These are phyloP conservation scores for Hyphopichia buzzinii DNA, from an alignment of 1,139 yeast species.

Conservation along the genomic window DNA sequence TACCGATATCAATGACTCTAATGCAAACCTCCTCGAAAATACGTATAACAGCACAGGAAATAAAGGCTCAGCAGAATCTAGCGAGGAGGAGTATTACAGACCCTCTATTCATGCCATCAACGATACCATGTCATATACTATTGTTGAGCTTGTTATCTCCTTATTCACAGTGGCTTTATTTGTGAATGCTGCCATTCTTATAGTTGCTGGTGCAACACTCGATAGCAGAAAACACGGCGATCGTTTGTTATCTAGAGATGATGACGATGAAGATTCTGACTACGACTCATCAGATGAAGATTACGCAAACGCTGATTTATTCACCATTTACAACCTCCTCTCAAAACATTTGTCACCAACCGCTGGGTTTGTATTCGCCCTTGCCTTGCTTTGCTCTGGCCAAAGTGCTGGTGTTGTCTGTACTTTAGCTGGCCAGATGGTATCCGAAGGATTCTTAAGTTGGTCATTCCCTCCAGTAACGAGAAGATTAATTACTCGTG, in stretches of 20 bases:
- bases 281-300: conserved; percentile 47
- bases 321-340: conserved; percentile 77
- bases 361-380: conserved; percentile 89
- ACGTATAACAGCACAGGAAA: neutral
- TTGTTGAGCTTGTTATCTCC: conserved; percentile 62
- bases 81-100: conserved; percentile 42
- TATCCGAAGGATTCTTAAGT: conserved; percentile 85
- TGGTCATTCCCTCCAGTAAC: conserved; percentile 88
- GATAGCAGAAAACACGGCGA: conserved; percentile 7
- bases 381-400: conserved; percentile 92
- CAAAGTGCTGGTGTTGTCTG: conserved; percentile 98
- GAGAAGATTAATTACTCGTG: conserved; percentile 78
- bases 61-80: conserved; percentile 5
- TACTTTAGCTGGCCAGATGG: conserved; percentile 96
- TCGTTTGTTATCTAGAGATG: conserved; percentile 11
- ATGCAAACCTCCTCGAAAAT: neutral
- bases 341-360: conserved; percentile 75
- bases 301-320: conserved; percentile 67
- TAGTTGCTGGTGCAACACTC: conserved; percentile 75
- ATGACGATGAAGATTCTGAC: conserved; percentile 22
- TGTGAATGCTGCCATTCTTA: conserved; percentile 74
- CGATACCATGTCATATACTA: conserved; percentile 65
- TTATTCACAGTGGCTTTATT: conserved; percentile 75
- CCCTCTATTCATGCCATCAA: conserved; percentile 69
- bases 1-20: conserved; percentile 9